Evolutionary conservation across 805 yeast genomes (phyloP).

Genomic region (Sugiyamaella marilandica): DNA sequence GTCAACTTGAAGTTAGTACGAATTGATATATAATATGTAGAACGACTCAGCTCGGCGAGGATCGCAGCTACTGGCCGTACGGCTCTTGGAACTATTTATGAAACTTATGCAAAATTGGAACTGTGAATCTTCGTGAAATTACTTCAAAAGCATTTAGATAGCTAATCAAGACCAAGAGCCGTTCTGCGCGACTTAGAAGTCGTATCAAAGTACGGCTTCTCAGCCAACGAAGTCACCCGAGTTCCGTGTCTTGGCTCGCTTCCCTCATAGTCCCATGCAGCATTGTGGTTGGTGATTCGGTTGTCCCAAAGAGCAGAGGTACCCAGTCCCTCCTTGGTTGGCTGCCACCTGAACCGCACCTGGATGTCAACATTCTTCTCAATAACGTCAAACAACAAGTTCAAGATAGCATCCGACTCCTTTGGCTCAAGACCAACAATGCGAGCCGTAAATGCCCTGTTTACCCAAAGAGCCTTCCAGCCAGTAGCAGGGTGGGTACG

Average conservation of each 20-base stretch:
- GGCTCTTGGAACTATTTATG: too few relatives aligned
- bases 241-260: conserved; percentile 42
- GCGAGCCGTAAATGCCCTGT: conserved; percentile 46
- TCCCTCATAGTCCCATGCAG: conserved; percentile 48
- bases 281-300: conserved; percentile 50
- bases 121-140: too few relatives aligned
- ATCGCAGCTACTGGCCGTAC: too few relatives aligned
- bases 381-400: conserved; percentile 42
- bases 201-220: conserved; percentile 45
- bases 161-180: conserved; percentile 12
- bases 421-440: conserved; percentile 50
- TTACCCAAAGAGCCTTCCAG: conserved; percentile 53
- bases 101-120: too few relatives aligned
- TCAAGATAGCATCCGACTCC: conserved; percentile 47
- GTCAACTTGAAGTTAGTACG: not conserved
- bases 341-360: conserved; percentile 45
- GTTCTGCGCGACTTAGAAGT: conserved; percentile 13
- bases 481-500: conserved; percentile 66
- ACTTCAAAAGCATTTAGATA: too few relatives aligned
- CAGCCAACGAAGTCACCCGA: conserved; percentile 46
- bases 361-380: conserved; percentile 51
- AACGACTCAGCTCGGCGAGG: too few relatives aligned
- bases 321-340: conserved; percentile 38
- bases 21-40: too few relatives aligned
- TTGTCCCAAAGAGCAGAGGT: conserved; percentile 60